Percentiles rank a stretch among this genome's conserved stretches.
Conservation (phyloP, 2,329 filamentous ascomycete genomes). For the Diplodia intermedia region DNA sequence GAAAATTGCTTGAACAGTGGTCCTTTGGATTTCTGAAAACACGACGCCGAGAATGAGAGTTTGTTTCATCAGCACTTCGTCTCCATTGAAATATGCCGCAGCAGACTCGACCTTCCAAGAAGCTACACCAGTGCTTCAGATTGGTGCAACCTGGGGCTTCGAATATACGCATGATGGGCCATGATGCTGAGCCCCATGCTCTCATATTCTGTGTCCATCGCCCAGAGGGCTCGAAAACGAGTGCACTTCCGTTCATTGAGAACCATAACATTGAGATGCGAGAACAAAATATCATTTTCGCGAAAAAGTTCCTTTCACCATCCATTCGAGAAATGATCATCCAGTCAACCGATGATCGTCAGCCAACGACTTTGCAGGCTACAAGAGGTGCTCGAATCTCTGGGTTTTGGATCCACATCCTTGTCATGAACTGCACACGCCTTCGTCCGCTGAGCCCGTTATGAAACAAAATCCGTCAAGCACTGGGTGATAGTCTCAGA, state of each 20-base stretch:
- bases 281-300: not conserved
- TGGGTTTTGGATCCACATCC: not conserved
- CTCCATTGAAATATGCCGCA: conserved; percentile 5
- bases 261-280: not conserved
- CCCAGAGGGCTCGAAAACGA: not conserved
- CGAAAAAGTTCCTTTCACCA: not conserved
- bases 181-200: not conserved
- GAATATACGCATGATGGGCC: not conserved
- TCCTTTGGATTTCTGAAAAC: conserved; percentile 17
- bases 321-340: not conserved
- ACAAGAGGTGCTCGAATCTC: not conserved
- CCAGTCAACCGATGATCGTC: not conserved
- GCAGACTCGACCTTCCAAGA: not conserved
- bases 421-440: not conserved
- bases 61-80: conserved; percentile 8
- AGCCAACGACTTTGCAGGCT: not conserved
- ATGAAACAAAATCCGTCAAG: not conserved
- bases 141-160: not conserved
- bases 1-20: conserved; percentile 19
- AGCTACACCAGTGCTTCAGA: not conserved
- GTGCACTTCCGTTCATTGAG: not conserved
- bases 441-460: not conserved
- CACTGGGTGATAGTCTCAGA: not conserved
- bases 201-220: not conserved
- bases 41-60: conserved; percentile 5